phyloP scores from a whole-genome alignment of 1,139 yeast genomes.

The Saccharomycopsis phalli region DNA sequence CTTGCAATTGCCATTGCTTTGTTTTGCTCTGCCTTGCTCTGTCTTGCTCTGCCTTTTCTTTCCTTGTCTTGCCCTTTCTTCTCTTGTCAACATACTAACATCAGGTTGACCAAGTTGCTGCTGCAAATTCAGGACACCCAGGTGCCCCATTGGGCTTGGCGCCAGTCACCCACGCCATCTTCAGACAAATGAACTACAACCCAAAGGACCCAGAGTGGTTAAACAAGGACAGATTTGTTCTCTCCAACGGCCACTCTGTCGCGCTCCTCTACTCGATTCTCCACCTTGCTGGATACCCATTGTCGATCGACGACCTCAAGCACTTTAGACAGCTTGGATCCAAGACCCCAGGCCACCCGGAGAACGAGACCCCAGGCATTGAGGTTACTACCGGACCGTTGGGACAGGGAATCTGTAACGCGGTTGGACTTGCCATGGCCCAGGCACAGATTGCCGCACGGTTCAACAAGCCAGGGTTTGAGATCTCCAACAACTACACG shows the following conservation, averaged over 20 bases:
- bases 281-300: constrained; percentile 78
- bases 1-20: neutral
- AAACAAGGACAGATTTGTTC: constrained; percentile 91
- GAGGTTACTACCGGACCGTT: constrained; percentile 99
- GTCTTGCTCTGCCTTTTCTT: neutral
- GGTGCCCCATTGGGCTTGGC: constrained; percentile 99
- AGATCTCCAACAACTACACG: constrained; percentile 65
- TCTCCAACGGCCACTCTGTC: constrained; percentile 96
- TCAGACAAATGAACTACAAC: constrained; percentile 77
- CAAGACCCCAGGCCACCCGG: constrained; percentile 97
- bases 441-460: constrained; percentile 88
- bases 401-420: constrained; percentile 97
- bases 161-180: constrained; percentile 70
- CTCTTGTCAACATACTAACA: constrained; percentile 20
- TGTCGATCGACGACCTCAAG: constrained; percentile 80
- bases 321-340: constrained; percentile 86
- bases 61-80: neutral
- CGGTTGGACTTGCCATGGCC: constrained; percentile 96
- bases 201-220: constrained; percentile 89
- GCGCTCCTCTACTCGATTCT: constrained; percentile 82
- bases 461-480: constrained; percentile 80
- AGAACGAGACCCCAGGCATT: constrained; percentile 71
- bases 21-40: neutral
- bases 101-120: constrained; percentile 69
- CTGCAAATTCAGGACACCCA: constrained; percentile 97